A percentile compares a stretch with the other conserved stretches of the same genome.
Conservation (phyloP, 1,139 yeast species). For the Saccharomyces hybrid region DNA sequence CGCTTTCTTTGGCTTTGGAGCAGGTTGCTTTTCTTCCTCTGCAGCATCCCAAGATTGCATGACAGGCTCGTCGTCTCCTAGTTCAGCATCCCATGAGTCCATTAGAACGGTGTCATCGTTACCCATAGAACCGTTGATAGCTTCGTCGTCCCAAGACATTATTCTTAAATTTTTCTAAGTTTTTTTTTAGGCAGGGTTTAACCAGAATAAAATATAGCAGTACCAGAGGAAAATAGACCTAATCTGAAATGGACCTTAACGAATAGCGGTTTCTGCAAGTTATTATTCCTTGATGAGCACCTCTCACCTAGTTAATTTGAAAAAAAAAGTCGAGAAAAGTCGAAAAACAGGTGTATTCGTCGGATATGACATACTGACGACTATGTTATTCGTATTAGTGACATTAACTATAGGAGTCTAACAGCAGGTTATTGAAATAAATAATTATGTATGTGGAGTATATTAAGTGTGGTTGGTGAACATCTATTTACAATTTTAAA, state of each 20-base stretch:
- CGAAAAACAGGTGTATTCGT: neutral
- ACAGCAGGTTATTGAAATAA: neutral
- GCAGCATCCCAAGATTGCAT: slow-evolving; percentile 85
- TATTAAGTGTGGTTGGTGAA: neutral
- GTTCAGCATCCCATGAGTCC: slow-evolving; percentile 78
- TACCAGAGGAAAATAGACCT: neutral
- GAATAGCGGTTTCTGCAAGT: neutral
- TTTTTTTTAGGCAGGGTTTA: neutral
- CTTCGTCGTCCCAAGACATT: slow-evolving; percentile 70
- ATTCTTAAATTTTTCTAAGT: neutral
- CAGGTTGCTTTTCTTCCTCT: slow-evolving; percentile 37
- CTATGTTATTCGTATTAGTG: neutral
- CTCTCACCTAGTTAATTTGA: neutral
- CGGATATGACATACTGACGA: neutral
- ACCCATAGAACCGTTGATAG: slow-evolving; percentile 60
- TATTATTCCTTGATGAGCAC: neutral
- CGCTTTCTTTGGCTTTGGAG: slow-evolving; percentile 35
- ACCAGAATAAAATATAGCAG: neutral
- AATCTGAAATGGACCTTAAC: neutral
- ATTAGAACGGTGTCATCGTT: slow-evolving; percentile 42
- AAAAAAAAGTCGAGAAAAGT: neutral
- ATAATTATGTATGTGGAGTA: neutral
- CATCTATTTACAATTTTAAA: neutral
- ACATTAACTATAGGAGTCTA: neutral
- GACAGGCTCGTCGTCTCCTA: slow-evolving; percentile 52